Evolutionary conservation across 108 stramenopile species (phyloP), one percentile per base, ranked within the genome.

Genomic region (Poteriospumella lacustris): DNA sequence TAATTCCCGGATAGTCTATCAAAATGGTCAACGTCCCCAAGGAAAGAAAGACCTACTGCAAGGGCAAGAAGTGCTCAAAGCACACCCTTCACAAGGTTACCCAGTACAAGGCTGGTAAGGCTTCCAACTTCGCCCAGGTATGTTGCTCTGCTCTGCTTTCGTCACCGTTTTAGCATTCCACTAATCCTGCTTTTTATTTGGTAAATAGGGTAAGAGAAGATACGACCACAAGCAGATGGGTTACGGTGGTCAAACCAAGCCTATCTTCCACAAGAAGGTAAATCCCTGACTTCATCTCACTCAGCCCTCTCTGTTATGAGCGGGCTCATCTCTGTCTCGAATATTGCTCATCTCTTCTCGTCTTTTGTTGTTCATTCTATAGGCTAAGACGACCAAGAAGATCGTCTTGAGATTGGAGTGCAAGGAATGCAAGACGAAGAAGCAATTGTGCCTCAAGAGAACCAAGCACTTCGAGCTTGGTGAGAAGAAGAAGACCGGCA

Each of bases 381-480:
- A 73, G 70, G 98, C 98, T 79, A 99, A 99, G 94, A 99, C 98
- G 56, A 99, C 98, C n/a, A 92, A 97, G 92, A 98, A 98, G 93
- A 85, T 99, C 80, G 94, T 94, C 42, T 87, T 99, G 29, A 91
- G 98, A 82, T 84, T 99, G 76, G 98, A 99, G 89, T 99, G 98
- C 89, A 99, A 99, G 93, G 91, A 91, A 79, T 99, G 98, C 88
- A 99, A 98, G 93, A 89, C 92, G 76, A 97, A 97, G 90, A 96
- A 94, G 91, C 97, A 99, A 85, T 79, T 98, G 77, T 91, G 91
- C 78, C 75, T 97, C 84, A 97, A 97, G 90, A 90, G 98, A 81
- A 95, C 94, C 80, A 99, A 99, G 95, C 95, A 97, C 86, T 98
- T 99, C 87, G 98, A 99, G 91, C 85, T 99, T 41, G 98, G 98